phyloP scores from a whole-genome alignment of 2,329 filamentous ascomycete genomes.

The Fusarium nanum region DNA sequence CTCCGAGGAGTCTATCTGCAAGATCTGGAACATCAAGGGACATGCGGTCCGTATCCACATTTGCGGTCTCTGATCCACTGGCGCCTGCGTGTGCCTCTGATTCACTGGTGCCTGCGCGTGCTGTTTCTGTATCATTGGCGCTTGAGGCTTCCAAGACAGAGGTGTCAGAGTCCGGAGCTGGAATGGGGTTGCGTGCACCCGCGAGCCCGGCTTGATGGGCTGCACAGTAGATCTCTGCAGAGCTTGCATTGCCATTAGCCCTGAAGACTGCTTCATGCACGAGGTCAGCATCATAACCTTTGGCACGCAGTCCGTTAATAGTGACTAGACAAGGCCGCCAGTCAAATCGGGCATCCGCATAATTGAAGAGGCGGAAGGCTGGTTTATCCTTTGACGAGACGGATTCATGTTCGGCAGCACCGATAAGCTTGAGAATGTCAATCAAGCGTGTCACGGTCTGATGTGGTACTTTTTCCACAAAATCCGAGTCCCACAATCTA shows the following conservation, averaged over 20 bases:
- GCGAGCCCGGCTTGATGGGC: conserved; percentile 68
- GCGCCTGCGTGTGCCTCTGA: conserved; percentile 36
- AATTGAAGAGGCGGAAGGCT: conserved; percentile 57
- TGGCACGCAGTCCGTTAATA: conserved; percentile 50
- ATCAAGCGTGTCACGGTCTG: conserved; percentile 82
- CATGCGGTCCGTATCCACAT: conserved; percentile 53
- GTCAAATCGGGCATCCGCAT: conserved; percentile 57
- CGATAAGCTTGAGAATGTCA: conserved; percentile 82
- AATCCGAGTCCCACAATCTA: conserved; percentile 85
- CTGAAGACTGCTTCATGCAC: conserved; percentile 85
- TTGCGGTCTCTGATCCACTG: conserved; percentile 42
- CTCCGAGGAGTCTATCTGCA: conserved; percentile 42
- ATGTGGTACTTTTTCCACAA: conserved; percentile 83
- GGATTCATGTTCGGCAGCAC: conserved; percentile 82
- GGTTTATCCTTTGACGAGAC: conserved; percentile 69
- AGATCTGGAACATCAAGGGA: conserved; percentile 51
- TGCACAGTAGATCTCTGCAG: conserved; percentile 79
- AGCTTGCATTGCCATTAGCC: conserved; percentile 72
- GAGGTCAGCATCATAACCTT: conserved; percentile 65
- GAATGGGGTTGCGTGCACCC: conserved; percentile 75
- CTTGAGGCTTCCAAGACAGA: conserved; percentile 46
- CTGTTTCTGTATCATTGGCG: conserved; percentile 38
- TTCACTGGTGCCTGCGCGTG: conserved; percentile 27
- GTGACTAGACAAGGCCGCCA: conserved; percentile 55
- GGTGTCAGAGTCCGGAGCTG: conserved; percentile 65